Evolutionary conservation across 176 grass and related monocot species (phyloP), one percentile per base, ranked within the genome.

Genomic region (Avena eriantha): DNA sequence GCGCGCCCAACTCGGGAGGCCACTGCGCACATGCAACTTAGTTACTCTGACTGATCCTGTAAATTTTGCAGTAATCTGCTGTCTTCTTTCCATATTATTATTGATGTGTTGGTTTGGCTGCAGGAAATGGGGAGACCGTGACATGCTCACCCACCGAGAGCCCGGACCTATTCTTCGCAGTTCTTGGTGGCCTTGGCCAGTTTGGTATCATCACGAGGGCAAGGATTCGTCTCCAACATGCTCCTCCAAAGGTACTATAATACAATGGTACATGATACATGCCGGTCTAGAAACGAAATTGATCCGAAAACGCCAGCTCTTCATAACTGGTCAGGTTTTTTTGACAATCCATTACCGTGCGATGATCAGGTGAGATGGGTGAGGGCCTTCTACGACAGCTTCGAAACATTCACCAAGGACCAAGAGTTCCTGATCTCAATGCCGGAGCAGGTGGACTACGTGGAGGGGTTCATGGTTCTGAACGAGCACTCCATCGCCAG

Each of bases 171-270:
- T 97, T 95, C 89, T 88, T 91, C 85, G 88, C 93, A 43, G 95
- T 91, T 70, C 93, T 97, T 45, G 95, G 95, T 54, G 93, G 95
- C 4, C 83, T 97, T 29, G 95, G 95, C 59, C 95, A 97, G 83
- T 95, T 97, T 29, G 95, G 95, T 17, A 93, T 97, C 77, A 97
- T 97, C 87, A 95, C 87, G 72, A 97, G 93, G 85, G 95, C 95
- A 76, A 83, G 93, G 80, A 93, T 97, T 50, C 84, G 85, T 12
- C 91, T 97, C 49, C 93, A 97, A 93, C 21, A 86, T 55, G 93
- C 93, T 36, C 95, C 95, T 19, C 59, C 72, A 65, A 97, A 91
- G 87, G 95, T 97, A 92, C 92, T 97, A 92, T 24, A 18, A 4
- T 21, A 56, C 53, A 8, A 54, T 54, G 16, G 51, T 3, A n/a